phyloP scores from a whole-genome alignment of 257 asterid genomes.

The Solanum megistacrolobum region DNA sequence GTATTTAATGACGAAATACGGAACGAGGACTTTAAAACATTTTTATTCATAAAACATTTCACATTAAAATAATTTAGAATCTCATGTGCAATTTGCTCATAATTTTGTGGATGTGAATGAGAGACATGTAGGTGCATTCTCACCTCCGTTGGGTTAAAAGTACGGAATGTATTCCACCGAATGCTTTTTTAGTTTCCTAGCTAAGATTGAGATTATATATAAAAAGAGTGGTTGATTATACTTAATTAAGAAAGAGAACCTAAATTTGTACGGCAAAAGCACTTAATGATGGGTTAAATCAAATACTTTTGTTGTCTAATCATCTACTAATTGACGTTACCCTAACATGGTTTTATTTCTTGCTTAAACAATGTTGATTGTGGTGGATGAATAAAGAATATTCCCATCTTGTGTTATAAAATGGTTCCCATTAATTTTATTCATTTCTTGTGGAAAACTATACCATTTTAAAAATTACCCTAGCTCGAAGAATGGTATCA shows the following conservation, averaged over 20 bases:
- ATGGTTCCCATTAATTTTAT: background rate
- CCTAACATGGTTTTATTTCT: background rate
- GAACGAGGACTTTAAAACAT: background rate
- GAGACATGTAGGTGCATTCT: background rate
- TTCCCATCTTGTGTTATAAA: background rate
- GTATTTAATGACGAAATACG: background rate
- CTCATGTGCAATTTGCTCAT: background rate
- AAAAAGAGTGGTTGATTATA: background rate
- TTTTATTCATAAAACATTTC: background rate
- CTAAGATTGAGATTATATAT: background rate
- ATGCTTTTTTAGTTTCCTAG: background rate
- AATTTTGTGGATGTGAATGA: background rate
- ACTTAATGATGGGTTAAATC: background rate
- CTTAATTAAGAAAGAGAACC: background rate
- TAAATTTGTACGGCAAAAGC: background rate
- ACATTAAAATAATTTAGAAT: background rate
- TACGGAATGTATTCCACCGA: background rate
- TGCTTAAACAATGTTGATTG: background rate
- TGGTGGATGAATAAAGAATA: background rate
- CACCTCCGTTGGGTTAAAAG: background rate
- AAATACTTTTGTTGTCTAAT: background rate
- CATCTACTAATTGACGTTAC: background rate
- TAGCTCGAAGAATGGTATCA: background rate
- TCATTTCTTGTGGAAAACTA: background rate
- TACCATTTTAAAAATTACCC: background rate